These are phyloP conservation scores for Magnusiomyces sp. DNA, from an alignment of 1,139 yeast species.

Conservation along the genomic window DNA sequence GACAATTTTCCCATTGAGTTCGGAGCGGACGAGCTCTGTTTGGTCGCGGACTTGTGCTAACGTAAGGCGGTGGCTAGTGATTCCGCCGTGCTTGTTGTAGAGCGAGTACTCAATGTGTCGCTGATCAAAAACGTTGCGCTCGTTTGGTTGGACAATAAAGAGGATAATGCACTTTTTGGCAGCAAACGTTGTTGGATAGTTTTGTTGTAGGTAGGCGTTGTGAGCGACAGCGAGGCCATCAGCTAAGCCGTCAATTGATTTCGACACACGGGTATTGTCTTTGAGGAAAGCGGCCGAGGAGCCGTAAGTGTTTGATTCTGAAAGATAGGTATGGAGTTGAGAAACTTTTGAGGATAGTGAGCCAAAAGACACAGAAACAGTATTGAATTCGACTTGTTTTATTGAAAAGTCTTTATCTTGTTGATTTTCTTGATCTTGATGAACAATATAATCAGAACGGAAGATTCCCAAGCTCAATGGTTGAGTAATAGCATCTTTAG, in stretches of 20 bases:
- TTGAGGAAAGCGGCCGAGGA: slow-evolving; percentile 21
- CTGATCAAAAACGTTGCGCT: slow-evolving; percentile 87
- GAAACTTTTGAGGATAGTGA: slow-evolving; percentile 80
- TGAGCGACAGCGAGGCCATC: slow-evolving; percentile 65
- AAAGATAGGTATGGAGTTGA: slow-evolving; percentile 51
- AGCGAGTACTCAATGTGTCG: slow-evolving; percentile 70
- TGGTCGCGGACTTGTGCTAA: slow-evolving; percentile 48
- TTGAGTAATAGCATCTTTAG: slow-evolving; percentile 46
- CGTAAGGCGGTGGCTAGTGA: slow-evolving; percentile 58
- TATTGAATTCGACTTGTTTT: slow-evolving; percentile 92
- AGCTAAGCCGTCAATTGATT: slow-evolving; percentile 54
- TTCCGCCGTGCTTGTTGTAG: slow-evolving; percentile 41
- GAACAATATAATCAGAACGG: slow-evolving; percentile 80
- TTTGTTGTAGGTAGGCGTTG: slow-evolving; percentile 37
- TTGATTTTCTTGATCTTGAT: slow-evolving; percentile 18
- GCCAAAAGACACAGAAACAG: slow-evolving; percentile 92
- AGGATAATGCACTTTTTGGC: slow-evolving; percentile 46
- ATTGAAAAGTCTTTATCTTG: too few relatives aligned
- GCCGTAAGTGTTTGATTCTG: slow-evolving; percentile 27
- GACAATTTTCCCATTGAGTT: slow-evolving; percentile 14
- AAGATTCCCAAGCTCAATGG: slow-evolving; percentile 73
- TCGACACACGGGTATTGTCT: slow-evolving; percentile 55
- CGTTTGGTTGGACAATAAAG: slow-evolving; percentile 76
- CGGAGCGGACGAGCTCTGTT: slow-evolving; percentile 32
- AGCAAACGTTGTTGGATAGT: slow-evolving; percentile 6